phyloP scores from a whole-genome alignment of 345 rosid species.

The Euphorbia pulcherrima region DNA sequence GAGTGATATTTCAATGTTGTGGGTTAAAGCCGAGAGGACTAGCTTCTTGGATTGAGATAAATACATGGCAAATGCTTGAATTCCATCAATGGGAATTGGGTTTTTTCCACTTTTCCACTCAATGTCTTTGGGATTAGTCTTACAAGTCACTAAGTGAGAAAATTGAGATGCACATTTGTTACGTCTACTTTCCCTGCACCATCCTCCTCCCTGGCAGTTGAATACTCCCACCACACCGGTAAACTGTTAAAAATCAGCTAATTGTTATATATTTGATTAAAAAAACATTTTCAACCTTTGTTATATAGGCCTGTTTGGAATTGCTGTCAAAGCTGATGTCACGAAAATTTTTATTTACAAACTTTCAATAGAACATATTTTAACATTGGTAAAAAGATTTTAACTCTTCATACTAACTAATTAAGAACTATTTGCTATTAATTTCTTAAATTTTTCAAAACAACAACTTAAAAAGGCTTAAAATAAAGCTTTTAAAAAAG shows the following conservation, averaged over 20 bases:
- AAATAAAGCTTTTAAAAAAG: too few relatives aligned
- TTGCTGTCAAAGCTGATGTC: too few relatives aligned
- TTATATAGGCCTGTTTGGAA: too few relatives aligned
- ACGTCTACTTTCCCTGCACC: constrained; percentile 74
- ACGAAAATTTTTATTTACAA: too few relatives aligned
- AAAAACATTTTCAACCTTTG: too few relatives aligned
- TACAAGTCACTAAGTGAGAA: constrained; percentile 49
- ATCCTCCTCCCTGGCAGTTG: constrained; percentile 99
- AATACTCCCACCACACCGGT: constrained; percentile 83
- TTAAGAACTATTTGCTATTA: too few relatives aligned
- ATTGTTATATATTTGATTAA: too few relatives aligned
- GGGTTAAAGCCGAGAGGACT: constrained; percentile 46
- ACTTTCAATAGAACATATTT: too few relatives aligned
- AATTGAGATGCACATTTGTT: constrained; percentile 67
- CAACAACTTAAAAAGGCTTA: too few relatives aligned
- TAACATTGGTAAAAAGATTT: too few relatives aligned
- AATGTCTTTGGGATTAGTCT: constrained; percentile 53
- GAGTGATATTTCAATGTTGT: constrained; percentile 49
- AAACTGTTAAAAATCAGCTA: constrained; percentile 35
- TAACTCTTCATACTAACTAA: too few relatives aligned
- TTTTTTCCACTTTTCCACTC: constrained; percentile 78
- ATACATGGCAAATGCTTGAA: constrained; percentile 59
- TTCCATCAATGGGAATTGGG: constrained; percentile 62
- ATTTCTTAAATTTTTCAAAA: too few relatives aligned
- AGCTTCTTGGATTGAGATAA: constrained; percentile 65